Base-by-base conservation (phyloP, 257 asterid genomes). In the Fraxinus americana region DNA sequence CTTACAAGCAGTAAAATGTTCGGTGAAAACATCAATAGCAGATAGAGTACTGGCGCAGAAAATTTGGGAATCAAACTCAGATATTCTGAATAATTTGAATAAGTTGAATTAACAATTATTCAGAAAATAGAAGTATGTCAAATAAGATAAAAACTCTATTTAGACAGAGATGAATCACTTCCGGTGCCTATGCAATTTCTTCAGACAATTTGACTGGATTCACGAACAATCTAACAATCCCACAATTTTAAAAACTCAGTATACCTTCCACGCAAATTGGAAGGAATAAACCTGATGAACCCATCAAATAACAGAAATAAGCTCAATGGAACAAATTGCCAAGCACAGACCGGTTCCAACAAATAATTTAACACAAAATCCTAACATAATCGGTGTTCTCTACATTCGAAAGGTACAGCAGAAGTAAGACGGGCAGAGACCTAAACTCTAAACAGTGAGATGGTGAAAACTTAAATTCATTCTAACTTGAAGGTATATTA, bases 41-140 rank as follows among this genome's bases (percentile, higher is more conserved):
- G 14, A 41, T 11, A 41, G 16, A 41, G 48, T 10, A 41, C 14
- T 73, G 61, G 35, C 1, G 57, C 73, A 35, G 92, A 79, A 83
- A 90, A 90, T 32, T 75, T 78, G 2, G 96, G 97, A 71, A 91
- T 89, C 82, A 88, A 75, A 65, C 86, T 73, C 21, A 91, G 84
- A 83, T 52, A 86, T 25, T 90, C 72, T 0, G 76, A 68, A 72
- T 85, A 71, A 50, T 83, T 89, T 72, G 85, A 79, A 83, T 87
- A 86, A 7, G 7, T 6, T 36, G 41, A 36, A 36, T 36, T 36
- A 19, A 7, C 66, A 21, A n/a, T 21, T 57, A 6, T 19, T 17
- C 5, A 25, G 66, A 21, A 57, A 57, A 57, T 21, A 19, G 29
- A 57, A 16, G 61, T 16, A 50, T 21, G 66, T 21, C 66, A 57